These are phyloP conservation scores for Nepenthes mirabilis DNA, from an alignment of 148 eudicot species.

Conservation along the genomic window DNA sequence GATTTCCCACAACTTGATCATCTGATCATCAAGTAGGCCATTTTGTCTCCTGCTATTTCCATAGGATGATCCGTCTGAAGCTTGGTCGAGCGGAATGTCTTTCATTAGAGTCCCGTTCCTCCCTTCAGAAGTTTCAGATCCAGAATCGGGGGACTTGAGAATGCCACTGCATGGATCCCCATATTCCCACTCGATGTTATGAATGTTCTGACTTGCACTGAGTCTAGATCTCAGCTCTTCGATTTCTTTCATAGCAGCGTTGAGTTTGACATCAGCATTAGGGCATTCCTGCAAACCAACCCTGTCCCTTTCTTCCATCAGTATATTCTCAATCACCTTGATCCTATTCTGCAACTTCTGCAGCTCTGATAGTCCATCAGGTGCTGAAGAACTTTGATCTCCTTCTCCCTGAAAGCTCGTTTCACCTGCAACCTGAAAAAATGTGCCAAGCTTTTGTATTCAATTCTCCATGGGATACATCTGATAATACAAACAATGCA, in stretches of 20 bases:
- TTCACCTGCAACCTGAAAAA: constrained; percentile 17
- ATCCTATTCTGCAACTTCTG: constrained; percentile 47
- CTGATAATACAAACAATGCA: neutral
- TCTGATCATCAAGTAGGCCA: constrained; percentile 41
- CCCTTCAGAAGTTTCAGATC: constrained; percentile 28
- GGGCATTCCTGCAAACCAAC: constrained; percentile 17
- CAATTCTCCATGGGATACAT: neutral
- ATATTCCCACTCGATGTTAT: constrained; percentile 9
- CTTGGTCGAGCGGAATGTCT: constrained; percentile 85
- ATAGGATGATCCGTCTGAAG: constrained; percentile 30
- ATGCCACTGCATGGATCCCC: constrained; percentile 11
- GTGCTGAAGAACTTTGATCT: constrained; percentile 13
- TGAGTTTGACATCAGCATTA: constrained; percentile 19
- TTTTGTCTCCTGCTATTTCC: constrained; percentile 32
- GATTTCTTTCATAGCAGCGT: constrained; percentile 31
- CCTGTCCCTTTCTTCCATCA: constrained; percentile 33
- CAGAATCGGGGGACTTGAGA: constrained; percentile 18
- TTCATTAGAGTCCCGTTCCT: constrained; percentile 45
- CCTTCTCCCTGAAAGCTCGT: constrained; percentile 6
- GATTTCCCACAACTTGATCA: constrained; percentile 85
- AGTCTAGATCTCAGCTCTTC: constrained; percentile 27
- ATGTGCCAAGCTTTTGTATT: neutral
- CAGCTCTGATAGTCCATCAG: constrained; percentile 36
- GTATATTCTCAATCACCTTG: constrained; percentile 40
- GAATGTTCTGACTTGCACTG: constrained; percentile 12